phyloP scores from a whole-genome alignment of 1,284 basidiomycete genomes.

The Irpex lacteus region DNA sequence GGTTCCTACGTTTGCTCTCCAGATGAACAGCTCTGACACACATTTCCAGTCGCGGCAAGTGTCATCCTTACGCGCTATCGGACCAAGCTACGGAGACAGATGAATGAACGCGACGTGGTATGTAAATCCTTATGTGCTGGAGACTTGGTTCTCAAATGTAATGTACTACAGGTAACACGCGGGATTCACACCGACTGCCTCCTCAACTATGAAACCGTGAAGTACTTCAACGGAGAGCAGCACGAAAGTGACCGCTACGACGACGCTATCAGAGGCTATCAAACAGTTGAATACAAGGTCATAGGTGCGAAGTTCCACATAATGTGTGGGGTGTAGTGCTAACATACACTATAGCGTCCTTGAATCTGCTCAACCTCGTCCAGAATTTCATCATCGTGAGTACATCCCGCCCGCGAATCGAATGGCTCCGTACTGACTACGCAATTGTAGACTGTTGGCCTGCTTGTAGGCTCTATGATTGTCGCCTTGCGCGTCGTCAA shows the following conservation, averaged over 20 bases:
- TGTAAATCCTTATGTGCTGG: slow-evolving; percentile 19
- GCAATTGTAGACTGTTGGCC: slow-evolving; percentile 57
- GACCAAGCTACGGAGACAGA: slow-evolving; percentile 66
- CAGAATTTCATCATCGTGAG: slow-evolving; percentile 79
- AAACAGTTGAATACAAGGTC: slow-evolving; percentile 72
- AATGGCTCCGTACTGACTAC: slow-evolving; percentile 3
- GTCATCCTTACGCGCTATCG: slow-evolving; percentile 70
- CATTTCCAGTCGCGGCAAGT: slow-evolving; percentile 53
- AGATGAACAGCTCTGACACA: slow-evolving; percentile 8
- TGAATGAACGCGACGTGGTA: slow-evolving; percentile 76
- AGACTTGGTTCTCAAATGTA: background rate
- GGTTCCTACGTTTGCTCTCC: slow-evolving; percentile 15
- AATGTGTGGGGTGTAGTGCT: background rate
- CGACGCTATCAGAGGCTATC: slow-evolving; percentile 75
- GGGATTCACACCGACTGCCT: slow-evolving; percentile 80
- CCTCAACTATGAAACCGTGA: slow-evolving; percentile 83
- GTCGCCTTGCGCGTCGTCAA: slow-evolving; percentile 65
- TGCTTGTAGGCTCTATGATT: slow-evolving; percentile 76
- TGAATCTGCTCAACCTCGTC: slow-evolving; percentile 71
- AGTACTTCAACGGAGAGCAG: slow-evolving; percentile 81
- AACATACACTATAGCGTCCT: slow-evolving; percentile 46
- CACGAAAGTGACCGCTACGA: slow-evolving; percentile 77
- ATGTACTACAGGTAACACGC: slow-evolving; percentile 49
- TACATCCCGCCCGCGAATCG: slow-evolving; percentile 7
- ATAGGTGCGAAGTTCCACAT: slow-evolving; percentile 45